These are phyloP conservation scores for Viola pubescens DNA, from an alignment of 441 rosid genomes.

Conservation along the genomic window DNA sequence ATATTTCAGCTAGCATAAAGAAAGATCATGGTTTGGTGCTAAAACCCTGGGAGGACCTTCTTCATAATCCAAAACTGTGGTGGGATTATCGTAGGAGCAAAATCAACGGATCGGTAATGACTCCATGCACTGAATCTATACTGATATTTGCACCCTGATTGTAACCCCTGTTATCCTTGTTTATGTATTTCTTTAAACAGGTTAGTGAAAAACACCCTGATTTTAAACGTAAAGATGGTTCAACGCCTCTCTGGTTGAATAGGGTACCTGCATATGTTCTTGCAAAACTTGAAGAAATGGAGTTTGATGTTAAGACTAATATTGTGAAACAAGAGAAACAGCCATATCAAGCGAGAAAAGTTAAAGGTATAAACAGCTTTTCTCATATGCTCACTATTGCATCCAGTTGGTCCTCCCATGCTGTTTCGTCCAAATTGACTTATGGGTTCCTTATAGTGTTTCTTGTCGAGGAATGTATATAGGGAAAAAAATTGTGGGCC, in stretches of 20 bases:
- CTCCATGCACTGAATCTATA: slow-evolving; percentile 12
- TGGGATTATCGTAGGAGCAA: slow-evolving; percentile 58
- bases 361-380: too few relatives aligned
- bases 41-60: slow-evolving; percentile 44
- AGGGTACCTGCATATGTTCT: slow-evolving; percentile 40
- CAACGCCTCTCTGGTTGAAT: slow-evolving; percentile 49
- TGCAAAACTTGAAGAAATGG: slow-evolving; percentile 27
- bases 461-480: too few relatives aligned
- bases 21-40: slow-evolving; percentile 16
- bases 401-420: too few relatives aligned
- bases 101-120: slow-evolving; percentile 44
- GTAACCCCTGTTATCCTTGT: slow-evolving; percentile 2
- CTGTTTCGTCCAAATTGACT: too few relatives aligned
- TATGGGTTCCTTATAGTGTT: too few relatives aligned
- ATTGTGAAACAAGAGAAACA: slow-evolving; percentile 23
- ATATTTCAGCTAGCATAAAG: slow-evolving; percentile 29
- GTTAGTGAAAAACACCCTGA: slow-evolving; percentile 57
- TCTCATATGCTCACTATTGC: too few relatives aligned
- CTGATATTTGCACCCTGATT: slow-evolving; percentile 3
- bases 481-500: too few relatives aligned
- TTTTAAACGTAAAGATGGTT: slow-evolving; percentile 54
- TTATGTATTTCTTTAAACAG: slow-evolving; percentile 25
- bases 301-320: slow-evolving; percentile 27
- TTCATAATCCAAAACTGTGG: slow-evolving; percentile 61
- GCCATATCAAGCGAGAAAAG: not conserved